A percentile compares a stretch with the other conserved stretches of the same genome.
Conservation (phyloP, 768 basidiomycete genomes). For the Tephrocybe sp. region DNA sequence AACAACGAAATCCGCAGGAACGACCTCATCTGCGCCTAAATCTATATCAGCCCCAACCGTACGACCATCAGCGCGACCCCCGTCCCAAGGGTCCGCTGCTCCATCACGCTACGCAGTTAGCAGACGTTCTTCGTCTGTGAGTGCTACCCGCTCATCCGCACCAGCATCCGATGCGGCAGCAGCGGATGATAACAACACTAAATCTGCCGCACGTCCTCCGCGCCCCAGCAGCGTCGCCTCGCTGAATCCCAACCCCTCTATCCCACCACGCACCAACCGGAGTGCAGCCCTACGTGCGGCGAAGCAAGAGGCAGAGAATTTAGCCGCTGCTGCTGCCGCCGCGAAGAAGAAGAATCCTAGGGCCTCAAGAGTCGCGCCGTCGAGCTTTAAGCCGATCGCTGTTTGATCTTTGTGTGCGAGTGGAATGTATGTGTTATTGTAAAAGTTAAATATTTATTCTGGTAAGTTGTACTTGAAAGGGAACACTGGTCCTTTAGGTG, state of each 20-base stretch:
- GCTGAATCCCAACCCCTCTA: slow-evolving; percentile 45
- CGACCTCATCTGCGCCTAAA: background rate
- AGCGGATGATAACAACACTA: slow-evolving; percentile 8
- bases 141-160: slow-evolving; percentile 33
- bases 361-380: slow-evolving; percentile 29
- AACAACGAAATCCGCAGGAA: slow-evolving; percentile 1
- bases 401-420: slow-evolving; percentile 10
- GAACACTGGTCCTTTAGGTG: too few species aligned
- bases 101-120: slow-evolving; percentile 13
- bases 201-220: slow-evolving; percentile 26
- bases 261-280: slow-evolving; percentile 68
- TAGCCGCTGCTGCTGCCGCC: slow-evolving; percentile 39
- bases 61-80: slow-evolving; percentile 13
- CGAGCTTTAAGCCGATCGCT: slow-evolving; percentile 39
- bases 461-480: too few species aligned
- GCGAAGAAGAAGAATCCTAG: slow-evolving; percentile 31
- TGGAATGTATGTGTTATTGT: background rate
- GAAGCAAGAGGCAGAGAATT: slow-evolving; percentile 59
- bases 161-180: slow-evolving; percentile 5
- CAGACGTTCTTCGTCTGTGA: slow-evolving; percentile 18
- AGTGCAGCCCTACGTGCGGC: slow-evolving; percentile 70
- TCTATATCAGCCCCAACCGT: slow-evolving; percentile 10
- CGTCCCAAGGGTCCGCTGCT: slow-evolving; percentile 22
- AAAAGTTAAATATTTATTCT: background rate
- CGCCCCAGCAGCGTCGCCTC: slow-evolving; percentile 54